Conservation (phyloP, 768 basidiomycete species). For the Crucibulum laeve region DNA sequence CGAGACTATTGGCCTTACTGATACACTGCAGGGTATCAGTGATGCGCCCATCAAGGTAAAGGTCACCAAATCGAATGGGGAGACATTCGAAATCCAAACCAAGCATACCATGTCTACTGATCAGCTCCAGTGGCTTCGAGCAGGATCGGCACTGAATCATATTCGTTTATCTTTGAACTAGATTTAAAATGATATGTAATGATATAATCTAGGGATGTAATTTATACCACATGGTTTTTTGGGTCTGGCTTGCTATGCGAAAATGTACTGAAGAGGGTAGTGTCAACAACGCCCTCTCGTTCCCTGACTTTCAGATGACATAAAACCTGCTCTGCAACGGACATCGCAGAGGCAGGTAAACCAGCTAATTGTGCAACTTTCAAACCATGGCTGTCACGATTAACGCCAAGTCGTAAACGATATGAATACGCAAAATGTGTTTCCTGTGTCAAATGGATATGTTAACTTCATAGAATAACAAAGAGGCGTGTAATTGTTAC, state of each 20-base stretch:
- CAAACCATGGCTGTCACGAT: slow-evolving; percentile 85
- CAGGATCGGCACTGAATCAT: slow-evolving; percentile 87
- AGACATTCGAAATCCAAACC: slow-evolving; percentile 62
- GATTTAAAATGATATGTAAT: slow-evolving; percentile 3
- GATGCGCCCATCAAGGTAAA: slow-evolving; percentile 47
- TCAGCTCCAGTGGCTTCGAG: slow-evolving; percentile 85
- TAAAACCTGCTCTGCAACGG: slow-evolving; percentile 56
- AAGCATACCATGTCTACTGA: slow-evolving; percentile 89
- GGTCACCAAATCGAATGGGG: slow-evolving; percentile 65
- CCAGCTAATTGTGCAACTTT: slow-evolving; percentile 88
- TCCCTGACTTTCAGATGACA: slow-evolving; percentile 25
- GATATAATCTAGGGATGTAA: slow-evolving; percentile 2
- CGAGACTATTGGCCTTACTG: slow-evolving; percentile 78
- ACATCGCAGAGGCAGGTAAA: slow-evolving; percentile 61
- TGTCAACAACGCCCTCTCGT: no score
- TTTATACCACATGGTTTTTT: slow-evolving; percentile 5
- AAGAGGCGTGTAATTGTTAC: slow-evolving; percentile 35
- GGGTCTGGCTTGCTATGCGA: no score
- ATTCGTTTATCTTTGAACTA: slow-evolving; percentile 60
- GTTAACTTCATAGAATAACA: not conserved
- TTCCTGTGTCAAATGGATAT: slow-evolving; percentile 39
- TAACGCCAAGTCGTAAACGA: slow-evolving; percentile 75
- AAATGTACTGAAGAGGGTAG: no score
- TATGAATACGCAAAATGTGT: slow-evolving; percentile 83
- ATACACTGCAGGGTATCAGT: slow-evolving; percentile 50